Conservation (phyloP, 1,284 basidiomycete species). For the Melampsora larici-populina region DNA sequence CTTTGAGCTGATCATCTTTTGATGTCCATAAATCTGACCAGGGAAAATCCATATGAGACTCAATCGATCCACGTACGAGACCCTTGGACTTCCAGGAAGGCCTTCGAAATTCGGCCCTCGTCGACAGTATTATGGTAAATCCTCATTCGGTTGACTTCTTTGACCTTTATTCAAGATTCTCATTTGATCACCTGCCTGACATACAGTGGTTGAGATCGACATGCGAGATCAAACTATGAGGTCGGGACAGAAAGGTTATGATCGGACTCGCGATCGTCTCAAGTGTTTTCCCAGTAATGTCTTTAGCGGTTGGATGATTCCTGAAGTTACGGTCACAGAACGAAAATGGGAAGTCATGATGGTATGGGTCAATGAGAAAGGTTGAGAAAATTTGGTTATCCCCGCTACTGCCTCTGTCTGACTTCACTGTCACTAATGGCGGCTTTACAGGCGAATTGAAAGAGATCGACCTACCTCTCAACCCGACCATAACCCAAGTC, state of each 20-base stretch:
- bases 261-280: neutral
- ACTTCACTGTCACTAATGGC: neutral
- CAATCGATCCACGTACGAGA: constrained; percentile 42
- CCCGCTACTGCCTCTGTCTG: neutral
- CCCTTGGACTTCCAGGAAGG: constrained; percentile 21
- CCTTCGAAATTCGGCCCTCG: constrained; percentile 27
- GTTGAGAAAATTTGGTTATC: neutral
- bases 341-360: constrained; percentile 25
- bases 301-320: neutral
- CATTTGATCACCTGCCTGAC: neutral
- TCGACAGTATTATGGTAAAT: constrained; percentile 25
- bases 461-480: neutral
- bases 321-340: neutral
- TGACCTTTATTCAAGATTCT: neutral
- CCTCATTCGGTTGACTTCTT: neutral
- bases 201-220: constrained; percentile 31
- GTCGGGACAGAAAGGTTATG: constrained; percentile 13
- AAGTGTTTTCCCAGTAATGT: neutral
- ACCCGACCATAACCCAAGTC: no score
- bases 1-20: constrained; percentile 46
- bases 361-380: constrained; percentile 30
- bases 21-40: constrained; percentile 47
- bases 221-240: constrained; percentile 24
- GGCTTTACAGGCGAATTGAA: constrained; percentile 15
- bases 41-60: constrained; percentile 49